These are phyloP conservation scores for Saccharomyces pastorianus DNA, from an alignment of 1,139 yeast species.

Conservation along the genomic window DNA sequence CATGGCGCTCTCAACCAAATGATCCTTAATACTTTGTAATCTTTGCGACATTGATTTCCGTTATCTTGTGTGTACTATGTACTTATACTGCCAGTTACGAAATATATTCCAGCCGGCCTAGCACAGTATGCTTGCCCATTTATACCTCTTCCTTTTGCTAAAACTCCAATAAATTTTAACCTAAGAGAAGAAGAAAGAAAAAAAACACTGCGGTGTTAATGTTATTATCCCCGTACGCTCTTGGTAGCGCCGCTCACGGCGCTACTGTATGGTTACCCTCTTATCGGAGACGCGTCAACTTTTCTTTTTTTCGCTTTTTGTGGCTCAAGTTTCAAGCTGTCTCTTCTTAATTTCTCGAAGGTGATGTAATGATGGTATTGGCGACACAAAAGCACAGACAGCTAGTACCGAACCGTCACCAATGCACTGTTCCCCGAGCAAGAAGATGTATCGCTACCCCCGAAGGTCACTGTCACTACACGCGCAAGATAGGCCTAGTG, in stretches of 20 bases:
- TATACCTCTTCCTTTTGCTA: background rate
- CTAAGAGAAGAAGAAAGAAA: background rate
- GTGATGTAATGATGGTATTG: background rate
- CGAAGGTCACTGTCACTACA: background rate
- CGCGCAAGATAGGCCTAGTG: background rate
- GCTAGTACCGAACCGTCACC: background rate
- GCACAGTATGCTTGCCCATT: too few relatives aligned
- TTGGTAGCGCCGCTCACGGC: background rate
- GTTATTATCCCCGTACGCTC: background rate
- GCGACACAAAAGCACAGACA: background rate
- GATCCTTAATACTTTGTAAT: constrained; percentile 52
- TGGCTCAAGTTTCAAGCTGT: background rate
- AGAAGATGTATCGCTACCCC: background rate
- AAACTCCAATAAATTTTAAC: background rate
- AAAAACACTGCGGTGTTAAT: constrained; percentile 2
- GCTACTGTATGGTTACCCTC: background rate
- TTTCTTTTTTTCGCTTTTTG: background rate
- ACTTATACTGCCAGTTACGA: too few relatives aligned
- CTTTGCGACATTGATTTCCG: constrained; percentile 43
- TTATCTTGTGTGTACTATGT: too few relatives aligned
- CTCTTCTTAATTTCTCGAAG: background rate
- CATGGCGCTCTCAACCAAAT: constrained; percentile 37
- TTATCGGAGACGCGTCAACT: background rate
- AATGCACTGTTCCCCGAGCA: background rate
- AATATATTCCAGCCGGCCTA: too few relatives aligned